Evolutionary conservation across 2,329 filamentous ascomycete genomes (phyloP), one percentile per base, ranked within the genome.

Genomic region (Colletotrichum euphorbiae): DNA sequence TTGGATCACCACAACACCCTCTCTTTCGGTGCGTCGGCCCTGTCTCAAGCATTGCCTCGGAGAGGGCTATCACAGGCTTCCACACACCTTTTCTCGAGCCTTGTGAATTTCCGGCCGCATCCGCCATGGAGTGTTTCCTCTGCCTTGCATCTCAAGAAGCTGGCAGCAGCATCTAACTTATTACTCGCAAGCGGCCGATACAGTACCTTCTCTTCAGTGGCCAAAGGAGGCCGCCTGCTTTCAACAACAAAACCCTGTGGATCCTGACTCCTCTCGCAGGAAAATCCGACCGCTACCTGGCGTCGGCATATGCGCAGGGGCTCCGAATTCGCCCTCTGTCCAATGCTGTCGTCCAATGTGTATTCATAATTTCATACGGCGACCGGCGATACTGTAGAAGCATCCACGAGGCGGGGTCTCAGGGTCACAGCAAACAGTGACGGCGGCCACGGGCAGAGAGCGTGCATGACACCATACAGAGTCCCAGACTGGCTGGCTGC

Each of bases 401-500:
- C 59, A 52, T 51, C 43, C 50, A 42, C 11, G 45, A 21, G 51
- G 52, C 24, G 40, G 40, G 7, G 6, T 54, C 43, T 59, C 65
- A 59, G 61, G 65, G 65, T 65, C 61, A 21, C 42, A 54, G 24
- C 65, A 40, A 55, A 54, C 54, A 68, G 28, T 65, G 17, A 48
- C 46, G 65, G 21, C 61, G 17, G 56, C 61, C 38, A 33, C 40
- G 19, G 28, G 54, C 65, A 65, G 50, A 65, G 54, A 55, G 61
- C 33, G 40, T 68, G 61, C 61, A 68, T 68, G 61, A 65, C 65
- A 65, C 54, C 65, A 68, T 59, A 40, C 46, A 55, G 38, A 55
- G 24, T 60, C 61, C 40, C 46, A 54, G 17, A 55, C 40, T 31
- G 48, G 65, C 61, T 50, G 63, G 43, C 61, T 56, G 24, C 56